Conservation (phyloP, 2,329 filamentous ascomycete genomes). For the Neofusicoccum ribis region DNA sequence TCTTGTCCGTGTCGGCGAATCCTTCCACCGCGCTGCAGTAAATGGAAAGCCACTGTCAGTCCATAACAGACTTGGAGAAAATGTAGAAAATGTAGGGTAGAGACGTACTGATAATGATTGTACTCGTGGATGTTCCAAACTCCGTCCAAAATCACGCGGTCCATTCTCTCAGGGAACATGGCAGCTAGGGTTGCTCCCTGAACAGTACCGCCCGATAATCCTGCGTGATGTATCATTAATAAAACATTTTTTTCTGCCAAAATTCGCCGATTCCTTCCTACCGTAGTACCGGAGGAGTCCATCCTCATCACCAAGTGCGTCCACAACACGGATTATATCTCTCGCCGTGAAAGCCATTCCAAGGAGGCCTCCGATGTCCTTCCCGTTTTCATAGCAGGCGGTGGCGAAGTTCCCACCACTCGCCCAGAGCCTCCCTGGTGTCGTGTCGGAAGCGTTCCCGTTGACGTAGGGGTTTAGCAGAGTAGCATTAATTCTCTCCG, state of each 20-base stretch:
- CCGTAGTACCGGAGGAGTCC: constrained; percentile 28
- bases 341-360: constrained; percentile 48
- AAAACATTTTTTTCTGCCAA: constrained; percentile 31
- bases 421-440: constrained; percentile 22
- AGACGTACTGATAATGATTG: constrained; percentile 37
- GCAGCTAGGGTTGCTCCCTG: constrained; percentile 49
- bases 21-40: not conserved
- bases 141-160: constrained; percentile 45
- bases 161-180: constrained; percentile 46
- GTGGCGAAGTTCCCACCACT: constrained; percentile 15
- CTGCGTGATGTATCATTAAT: constrained; percentile 25
- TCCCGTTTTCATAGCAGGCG: constrained; percentile 17
- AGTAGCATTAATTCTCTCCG: not conserved
- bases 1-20: not conserved
- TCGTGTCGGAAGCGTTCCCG: constrained; percentile 21
- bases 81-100: not conserved
- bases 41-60: not conserved
- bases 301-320: constrained; percentile 43
- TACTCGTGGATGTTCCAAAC: constrained; percentile 48
- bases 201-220: constrained; percentile 48
- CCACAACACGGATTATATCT: constrained; percentile 48
- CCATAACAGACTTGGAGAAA: too few species aligned
- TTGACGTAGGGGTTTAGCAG: not conserved
- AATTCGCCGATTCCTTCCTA: not conserved
- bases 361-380: constrained; percentile 38